A percentile compares a stretch with the other conserved stretches of the same genome.
Conservation (phyloP, 176 grass and related monocot species). For the Eremochloa ophiuroides region DNA sequence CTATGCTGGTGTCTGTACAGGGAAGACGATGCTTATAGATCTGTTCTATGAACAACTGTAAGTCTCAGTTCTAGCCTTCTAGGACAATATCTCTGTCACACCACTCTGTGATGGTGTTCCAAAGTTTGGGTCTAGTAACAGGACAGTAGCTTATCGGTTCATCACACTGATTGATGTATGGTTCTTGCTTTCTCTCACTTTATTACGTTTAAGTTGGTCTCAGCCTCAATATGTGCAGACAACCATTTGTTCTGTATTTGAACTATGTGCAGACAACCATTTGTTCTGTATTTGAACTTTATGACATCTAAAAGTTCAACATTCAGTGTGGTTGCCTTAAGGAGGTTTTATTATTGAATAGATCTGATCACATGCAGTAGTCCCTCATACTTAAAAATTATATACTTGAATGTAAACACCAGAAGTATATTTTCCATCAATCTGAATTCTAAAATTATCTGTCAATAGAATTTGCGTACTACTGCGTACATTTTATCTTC, state of each 20-base stretch:
- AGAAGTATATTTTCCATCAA: background rate
- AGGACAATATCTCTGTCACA: background rate
- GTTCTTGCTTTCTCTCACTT: background rate
- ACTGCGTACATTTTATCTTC: background rate
- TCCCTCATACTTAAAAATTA: background rate
- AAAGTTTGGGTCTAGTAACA: slow-evolving; percentile 68
- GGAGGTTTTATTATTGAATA: background rate
- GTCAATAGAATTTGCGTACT: background rate
- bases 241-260: background rate
- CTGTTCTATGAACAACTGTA: slow-evolving; percentile 83
- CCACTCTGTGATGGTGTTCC: slow-evolving; percentile 28
- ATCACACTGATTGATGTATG: slow-evolving; percentile 89
- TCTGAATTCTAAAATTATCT: background rate
- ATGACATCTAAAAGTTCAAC: background rate
- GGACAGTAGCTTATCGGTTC: slow-evolving; percentile 73
- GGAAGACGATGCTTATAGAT: slow-evolving; percentile 91
- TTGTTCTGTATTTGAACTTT: background rate
- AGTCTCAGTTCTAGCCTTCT: slow-evolving; percentile 16
- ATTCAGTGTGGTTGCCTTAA: background rate
- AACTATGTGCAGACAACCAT: background rate
- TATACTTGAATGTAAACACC: background rate
- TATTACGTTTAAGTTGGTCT: background rate
- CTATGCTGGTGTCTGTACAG: slow-evolving; percentile 77
- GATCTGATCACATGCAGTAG: background rate
- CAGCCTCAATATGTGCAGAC: background rate